Evolutionary conservation across 2,329 filamentous ascomycete genomes (phyloP).

Genomic region (Berkeleyomyces basicola): DNA sequence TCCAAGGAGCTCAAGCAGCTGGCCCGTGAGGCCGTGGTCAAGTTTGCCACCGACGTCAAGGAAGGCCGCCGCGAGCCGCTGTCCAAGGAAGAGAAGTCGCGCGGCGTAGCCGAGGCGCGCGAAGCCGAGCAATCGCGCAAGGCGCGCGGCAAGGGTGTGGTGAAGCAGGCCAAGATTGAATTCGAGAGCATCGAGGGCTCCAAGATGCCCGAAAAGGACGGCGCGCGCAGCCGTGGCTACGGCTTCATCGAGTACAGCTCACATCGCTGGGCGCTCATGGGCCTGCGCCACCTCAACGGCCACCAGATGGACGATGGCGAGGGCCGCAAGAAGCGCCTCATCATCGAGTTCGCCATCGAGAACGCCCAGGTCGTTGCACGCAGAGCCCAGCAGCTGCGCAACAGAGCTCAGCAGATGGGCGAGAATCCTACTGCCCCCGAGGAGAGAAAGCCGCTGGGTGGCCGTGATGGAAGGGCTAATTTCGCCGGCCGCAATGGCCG

Average conservation of each 20-base stretch:
- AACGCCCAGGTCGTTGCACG: constrained; percentile 90
- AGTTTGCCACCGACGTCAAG: constrained; percentile 83
- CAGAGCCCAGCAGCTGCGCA: constrained; percentile 24
- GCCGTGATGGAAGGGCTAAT: neutral
- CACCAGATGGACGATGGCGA: constrained; percentile 40
- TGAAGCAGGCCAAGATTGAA: constrained; percentile 86
- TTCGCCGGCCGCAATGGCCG: neutral
- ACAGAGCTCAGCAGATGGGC: neutral
- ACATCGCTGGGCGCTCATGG: constrained; percentile 89
- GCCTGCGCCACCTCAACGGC: constrained; percentile 82
- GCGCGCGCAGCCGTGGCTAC: constrained; percentile 76
- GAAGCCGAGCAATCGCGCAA: constrained; percentile 68
- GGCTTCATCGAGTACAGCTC: constrained; percentile 95
- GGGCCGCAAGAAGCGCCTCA: constrained; percentile 74
- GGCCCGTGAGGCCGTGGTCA: constrained; percentile 81
- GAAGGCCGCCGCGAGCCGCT: constrained; percentile 56
- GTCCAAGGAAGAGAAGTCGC: constrained; percentile 73
- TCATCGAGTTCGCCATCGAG: constrained; percentile 96
- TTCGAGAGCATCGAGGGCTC: constrained; percentile 76
- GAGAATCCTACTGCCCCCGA: neutral
- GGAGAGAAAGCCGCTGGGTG: constrained; percentile 1
- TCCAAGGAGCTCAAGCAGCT: constrained; percentile 84
- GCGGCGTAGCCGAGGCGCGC: constrained; percentile 65
- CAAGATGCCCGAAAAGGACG: constrained; percentile 67
- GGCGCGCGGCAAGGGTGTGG: constrained; percentile 66